A percentile compares a stretch with the other conserved stretches of the same genome.
Evolutionary conservation across 1,139 yeast species (phyloP).

Genomic region (Blastobotrys raffinosifermentans): DNA sequence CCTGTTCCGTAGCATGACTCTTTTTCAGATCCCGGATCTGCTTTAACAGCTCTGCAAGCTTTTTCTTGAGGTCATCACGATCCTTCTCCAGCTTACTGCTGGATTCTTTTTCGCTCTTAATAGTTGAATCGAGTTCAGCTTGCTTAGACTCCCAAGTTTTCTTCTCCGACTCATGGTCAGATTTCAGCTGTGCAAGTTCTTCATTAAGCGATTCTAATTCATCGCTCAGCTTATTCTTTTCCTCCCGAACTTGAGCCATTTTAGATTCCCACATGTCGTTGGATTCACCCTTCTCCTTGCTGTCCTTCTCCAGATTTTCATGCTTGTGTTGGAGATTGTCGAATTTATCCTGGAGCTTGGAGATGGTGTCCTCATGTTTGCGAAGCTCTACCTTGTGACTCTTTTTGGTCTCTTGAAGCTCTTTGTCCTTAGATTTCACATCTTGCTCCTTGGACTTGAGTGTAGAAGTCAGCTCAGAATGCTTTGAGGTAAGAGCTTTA

Average conservation of each 20-base stretch:
- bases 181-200: conserved; percentile 6
- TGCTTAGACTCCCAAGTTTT: conserved; percentile 2
- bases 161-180: conserved; percentile 7
- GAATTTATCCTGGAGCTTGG: neutral
- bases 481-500: conserved; percentile 2
- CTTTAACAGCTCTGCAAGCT: conserved; percentile 6
- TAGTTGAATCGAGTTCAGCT: no score
- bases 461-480: conserved; percentile 2
- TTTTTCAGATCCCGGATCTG: conserved; percentile 1
- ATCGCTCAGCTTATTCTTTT: conserved; percentile 1
- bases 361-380: neutral
- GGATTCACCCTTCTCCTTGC: neutral
- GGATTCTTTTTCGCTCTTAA: conserved; percentile 1
- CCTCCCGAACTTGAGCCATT: neutral
- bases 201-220: conserved; percentile 3
- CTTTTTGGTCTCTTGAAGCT: conserved; percentile 32
- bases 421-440: conserved; percentile 21
- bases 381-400: conserved; percentile 49
- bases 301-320: neutral
- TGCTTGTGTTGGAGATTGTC: neutral
- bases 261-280: neutral
- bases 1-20: neutral
- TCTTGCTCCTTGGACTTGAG: conserved; percentile 12
- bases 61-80: conserved; percentile 11
- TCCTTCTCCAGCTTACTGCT: conserved; percentile 10